Conservation (phyloP, 2,329 filamentous ascomycete genomes). For the Fusarium oxysporum region DNA sequence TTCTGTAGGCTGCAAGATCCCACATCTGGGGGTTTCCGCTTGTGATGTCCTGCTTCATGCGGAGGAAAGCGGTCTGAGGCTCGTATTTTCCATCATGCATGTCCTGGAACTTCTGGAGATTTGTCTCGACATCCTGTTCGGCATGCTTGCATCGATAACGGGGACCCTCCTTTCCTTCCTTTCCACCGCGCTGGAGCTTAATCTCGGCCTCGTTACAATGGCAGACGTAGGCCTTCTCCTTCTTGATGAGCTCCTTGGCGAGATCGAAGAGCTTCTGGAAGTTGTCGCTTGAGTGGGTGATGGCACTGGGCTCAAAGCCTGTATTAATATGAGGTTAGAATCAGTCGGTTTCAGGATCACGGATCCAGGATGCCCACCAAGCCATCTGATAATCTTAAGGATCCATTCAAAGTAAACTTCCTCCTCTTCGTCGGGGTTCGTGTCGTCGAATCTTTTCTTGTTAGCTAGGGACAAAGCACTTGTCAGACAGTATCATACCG, state of each 20-base stretch:
- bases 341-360: neutral
- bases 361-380: slow-evolving; percentile 47
- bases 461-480: slow-evolving; percentile 15
- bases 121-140: slow-evolving; percentile 78
- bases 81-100: slow-evolving; percentile 95
- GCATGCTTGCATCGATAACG: slow-evolving; percentile 86
- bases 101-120: slow-evolving; percentile 83
- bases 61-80: slow-evolving; percentile 82
- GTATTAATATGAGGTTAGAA: slow-evolving; percentile 5
- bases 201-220: slow-evolving; percentile 86
- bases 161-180: slow-evolving; percentile 70
- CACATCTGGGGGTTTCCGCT: slow-evolving; percentile 95
- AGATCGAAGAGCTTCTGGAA: slow-evolving; percentile 90
- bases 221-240: slow-evolving; percentile 84
- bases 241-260: slow-evolving; percentile 83
- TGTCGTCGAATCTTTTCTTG: slow-evolving; percentile 83
- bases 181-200: slow-evolving; percentile 86
- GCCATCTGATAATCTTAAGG: slow-evolving; percentile 86
- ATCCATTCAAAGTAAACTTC: slow-evolving; percentile 92
- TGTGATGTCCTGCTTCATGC: slow-evolving; percentile 92
- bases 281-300: slow-evolving; percentile 92
- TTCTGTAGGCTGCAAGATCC: slow-evolving; percentile 92
- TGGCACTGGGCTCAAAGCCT: slow-evolving; percentile 77
- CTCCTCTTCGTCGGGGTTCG: slow-evolving; percentile 93
- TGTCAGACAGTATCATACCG: slow-evolving; percentile 36